These are phyloP conservation scores for Crithidia bombi DNA, from an alignment of 208 protist species.

Conservation along the genomic window DNA sequence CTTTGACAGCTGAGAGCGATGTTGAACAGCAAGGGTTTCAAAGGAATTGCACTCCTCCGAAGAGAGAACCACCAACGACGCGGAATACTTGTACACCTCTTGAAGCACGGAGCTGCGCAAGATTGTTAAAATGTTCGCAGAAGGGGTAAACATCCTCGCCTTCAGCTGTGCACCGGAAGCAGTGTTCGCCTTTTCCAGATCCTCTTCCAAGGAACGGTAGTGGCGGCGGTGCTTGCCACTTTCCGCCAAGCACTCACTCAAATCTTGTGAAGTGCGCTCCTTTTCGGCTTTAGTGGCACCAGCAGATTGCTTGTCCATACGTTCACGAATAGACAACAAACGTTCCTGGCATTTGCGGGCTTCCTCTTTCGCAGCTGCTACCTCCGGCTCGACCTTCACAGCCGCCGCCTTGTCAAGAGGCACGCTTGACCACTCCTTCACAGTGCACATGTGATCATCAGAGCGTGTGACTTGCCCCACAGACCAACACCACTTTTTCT, in stretches of 20 bases:
- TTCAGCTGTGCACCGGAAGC: background rate
- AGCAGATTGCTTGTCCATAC: slow-evolving; percentile 15
- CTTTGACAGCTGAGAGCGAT: slow-evolving; percentile 10
- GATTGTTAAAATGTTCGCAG: slow-evolving; percentile 8
- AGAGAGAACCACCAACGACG: slow-evolving; percentile 15
- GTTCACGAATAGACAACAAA: slow-evolving; percentile 24
- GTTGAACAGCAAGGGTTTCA: slow-evolving; percentile 1
- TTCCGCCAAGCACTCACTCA: slow-evolving; percentile 26
- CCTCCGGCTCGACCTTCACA: slow-evolving; percentile 18
- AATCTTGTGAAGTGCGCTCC: slow-evolving; percentile 14
- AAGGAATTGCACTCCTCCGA: slow-evolving; percentile 22
- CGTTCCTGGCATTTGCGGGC: slow-evolving; percentile 23
- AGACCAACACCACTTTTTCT: slow-evolving; percentile 29
- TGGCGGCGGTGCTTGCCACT: slow-evolving; percentile 29
- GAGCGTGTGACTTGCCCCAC: slow-evolving; percentile 17
- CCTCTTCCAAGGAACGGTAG: slow-evolving; percentile 18
- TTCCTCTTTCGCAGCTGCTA: slow-evolving; percentile 14
- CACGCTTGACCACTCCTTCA: slow-evolving; percentile 22
- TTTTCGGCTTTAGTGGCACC: slow-evolving; percentile 19
- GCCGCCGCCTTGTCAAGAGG: slow-evolving; percentile 3
- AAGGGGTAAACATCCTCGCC: slow-evolving; percentile 11
- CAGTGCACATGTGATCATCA: slow-evolving; percentile 26
- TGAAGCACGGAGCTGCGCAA: slow-evolving; percentile 21
- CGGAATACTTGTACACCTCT: slow-evolving; percentile 13
- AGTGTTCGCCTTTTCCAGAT: slow-evolving; percentile 4